Evolutionary conservation across 805 yeast genomes (phyloP), one percentile per base, ranked within the genome.

Genomic region (Candida ortonii): DNA sequence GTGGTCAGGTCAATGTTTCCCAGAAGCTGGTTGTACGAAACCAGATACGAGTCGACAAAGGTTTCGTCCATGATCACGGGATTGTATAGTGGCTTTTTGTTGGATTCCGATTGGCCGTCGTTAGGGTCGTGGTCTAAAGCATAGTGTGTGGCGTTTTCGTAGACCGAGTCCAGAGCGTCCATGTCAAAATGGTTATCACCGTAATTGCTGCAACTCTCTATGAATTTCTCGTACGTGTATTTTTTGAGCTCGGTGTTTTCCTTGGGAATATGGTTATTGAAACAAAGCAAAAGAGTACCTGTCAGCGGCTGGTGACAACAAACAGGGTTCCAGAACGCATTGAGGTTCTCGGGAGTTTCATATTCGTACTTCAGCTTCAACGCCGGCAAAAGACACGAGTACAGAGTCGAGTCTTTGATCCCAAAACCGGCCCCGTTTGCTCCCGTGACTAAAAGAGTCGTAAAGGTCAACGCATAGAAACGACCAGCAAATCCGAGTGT

Each of bases 281-380:
- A 42, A 34, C 61, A 56, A 4, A 43, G 10, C n/a, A 52, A 28
- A 11, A 50, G 14, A 1, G 59, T 52, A 1, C 55, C 57, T 16
- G 44, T 18, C 4, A 47, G 28, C 1, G 61, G 61, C 26, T 48
- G 52, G 33, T 54, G 52, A 12, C 28, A 33, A 36, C 61, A 56
- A 11, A 37, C 21, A 3, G 53, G 43, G 18, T 27, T 34, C 56
- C 59, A 56, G 15, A 46, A 52, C 9, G 28, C 16, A 28, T 31
- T 46, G 7, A 27, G 12, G 6, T 18, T 18, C n/a, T 25, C 23
- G 5, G 46, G 46, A 1, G 41, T n/a, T 7, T n/a, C 2, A 35
- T 28, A 53, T 18, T 54, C 58, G 31, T 39, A 55, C 10, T 34
- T 22, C 16, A 49, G 34, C 7, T 19, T 16, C 5, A 28, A 26